Evolutionary conservation across 345 rosid species (phyloP).

Genomic region (Zanthoxylum bungeanum): DNA sequence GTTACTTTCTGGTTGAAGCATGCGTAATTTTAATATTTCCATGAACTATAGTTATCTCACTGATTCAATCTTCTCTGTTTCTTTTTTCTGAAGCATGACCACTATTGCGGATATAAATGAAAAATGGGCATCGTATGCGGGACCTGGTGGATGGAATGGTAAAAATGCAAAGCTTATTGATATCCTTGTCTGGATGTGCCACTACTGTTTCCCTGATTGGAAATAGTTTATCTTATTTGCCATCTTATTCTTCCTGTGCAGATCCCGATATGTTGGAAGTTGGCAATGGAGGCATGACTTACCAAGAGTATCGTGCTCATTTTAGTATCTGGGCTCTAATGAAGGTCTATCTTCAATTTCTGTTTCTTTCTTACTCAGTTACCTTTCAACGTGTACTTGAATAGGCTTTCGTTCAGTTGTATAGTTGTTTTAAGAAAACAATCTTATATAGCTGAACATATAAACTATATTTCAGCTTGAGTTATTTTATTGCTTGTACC

Average conservation of each 20-base stretch:
- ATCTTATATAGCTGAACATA: neutral
- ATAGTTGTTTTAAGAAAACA: neutral
- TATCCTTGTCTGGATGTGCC: neutral
- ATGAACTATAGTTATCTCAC: neutral
- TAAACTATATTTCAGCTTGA: neutral
- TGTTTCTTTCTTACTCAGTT: neutral
- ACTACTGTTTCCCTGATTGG: neutral
- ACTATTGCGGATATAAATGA: slow-evolving; percentile 87
- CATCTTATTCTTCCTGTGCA: slow-evolving; percentile 22
- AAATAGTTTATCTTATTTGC: slow-evolving; percentile 10
- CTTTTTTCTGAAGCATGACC: slow-evolving; percentile 65
- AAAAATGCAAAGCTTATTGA: slow-evolving; percentile 15
- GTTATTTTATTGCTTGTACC: neutral
- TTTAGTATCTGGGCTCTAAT: slow-evolving; percentile 98
- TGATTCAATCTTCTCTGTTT: slow-evolving; percentile 17
- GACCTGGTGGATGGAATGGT: slow-evolving; percentile 99
- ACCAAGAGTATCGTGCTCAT: slow-evolving; percentile 82
- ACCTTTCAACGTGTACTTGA: slow-evolving; percentile 3
- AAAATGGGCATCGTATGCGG: slow-evolving; percentile 96
- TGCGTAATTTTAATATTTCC: neutral
- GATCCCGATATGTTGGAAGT: slow-evolving; percentile 99
- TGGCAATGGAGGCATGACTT: slow-evolving; percentile 96
- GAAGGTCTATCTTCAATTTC: slow-evolving; percentile 49
- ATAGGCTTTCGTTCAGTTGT: neutral
- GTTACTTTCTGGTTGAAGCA: neutral